phyloP scores from a whole-genome alignment of 306 rosid species.

The Cyamopsis tetragonoloba region DNA sequence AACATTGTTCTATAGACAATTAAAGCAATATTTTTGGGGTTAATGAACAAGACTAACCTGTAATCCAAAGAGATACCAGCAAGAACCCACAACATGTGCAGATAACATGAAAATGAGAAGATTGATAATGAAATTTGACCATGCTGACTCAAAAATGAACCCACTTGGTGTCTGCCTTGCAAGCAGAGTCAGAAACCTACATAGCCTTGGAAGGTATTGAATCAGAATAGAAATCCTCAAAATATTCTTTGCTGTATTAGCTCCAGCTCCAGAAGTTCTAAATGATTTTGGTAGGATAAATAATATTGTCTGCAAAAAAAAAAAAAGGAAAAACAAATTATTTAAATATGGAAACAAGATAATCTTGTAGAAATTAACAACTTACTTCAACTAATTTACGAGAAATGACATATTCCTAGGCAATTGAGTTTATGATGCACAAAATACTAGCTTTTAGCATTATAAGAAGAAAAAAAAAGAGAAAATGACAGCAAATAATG shows the following conservation, averaged over 20 bases:
- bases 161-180: conserved; percentile 57
- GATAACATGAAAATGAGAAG: conserved; percentile 54
- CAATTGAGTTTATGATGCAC: neutral
- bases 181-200: conserved; percentile 53
- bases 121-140: conserved; percentile 63
- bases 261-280: conserved; percentile 60
- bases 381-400: neutral
- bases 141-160: conserved; percentile 64
- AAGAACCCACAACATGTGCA: conserved; percentile 61
- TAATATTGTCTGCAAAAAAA: conserved; percentile 42
- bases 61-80: conserved; percentile 69
- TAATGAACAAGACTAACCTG: conserved; percentile 44
- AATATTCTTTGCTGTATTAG: conserved; percentile 56
- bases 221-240: conserved; percentile 45
- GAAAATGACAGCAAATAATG: neutral
- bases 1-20: neutral
- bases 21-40: neutral
- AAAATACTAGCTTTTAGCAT: neutral
- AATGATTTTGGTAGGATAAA: conserved; percentile 32
- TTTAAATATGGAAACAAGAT: neutral
- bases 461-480: too few species aligned
- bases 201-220: conserved; percentile 62
- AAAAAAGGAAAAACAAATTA: neutral
- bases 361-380: neutral
- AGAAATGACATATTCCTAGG: neutral